Percentiles rank a stretch among this genome's conserved stretches.
Conservation (phyloP, 768 basidiomycete species). For the Leucosporidium yakuticum region DNA sequence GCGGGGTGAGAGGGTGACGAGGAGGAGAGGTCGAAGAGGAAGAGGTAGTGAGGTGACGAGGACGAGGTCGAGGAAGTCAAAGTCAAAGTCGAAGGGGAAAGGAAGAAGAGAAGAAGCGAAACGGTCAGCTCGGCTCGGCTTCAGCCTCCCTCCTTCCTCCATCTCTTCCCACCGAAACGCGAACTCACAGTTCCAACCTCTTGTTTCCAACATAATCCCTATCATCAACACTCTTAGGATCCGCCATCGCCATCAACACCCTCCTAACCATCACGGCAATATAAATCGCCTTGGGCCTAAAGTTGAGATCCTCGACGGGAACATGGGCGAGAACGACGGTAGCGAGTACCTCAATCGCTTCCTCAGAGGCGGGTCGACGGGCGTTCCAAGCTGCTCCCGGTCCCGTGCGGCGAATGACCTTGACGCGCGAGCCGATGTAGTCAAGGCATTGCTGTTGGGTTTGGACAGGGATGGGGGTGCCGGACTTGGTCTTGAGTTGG, state of each 20-base stretch:
- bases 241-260: constrained; percentile 92
- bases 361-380: constrained; percentile 78
- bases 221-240: constrained; percentile 96
- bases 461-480: constrained; percentile 51
- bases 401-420: constrained; percentile 70
- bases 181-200: constrained; percentile 82
- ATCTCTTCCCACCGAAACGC: neutral
- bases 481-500: constrained; percentile 46
- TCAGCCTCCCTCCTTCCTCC: neutral
- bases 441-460: constrained; percentile 91
- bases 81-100: neutral
- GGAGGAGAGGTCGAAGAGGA: too few relatives aligned
- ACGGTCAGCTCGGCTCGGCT: neutral
- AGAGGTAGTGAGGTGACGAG: neutral
- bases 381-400: constrained; percentile 28
- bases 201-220: constrained; percentile 99
- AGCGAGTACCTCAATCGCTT: constrained; percentile 91
- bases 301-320: constrained; percentile 79
- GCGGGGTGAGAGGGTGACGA: too few relatives aligned
- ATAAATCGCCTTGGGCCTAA: constrained; percentile 89
- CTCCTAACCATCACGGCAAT: constrained; percentile 95
- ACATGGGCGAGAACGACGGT: constrained; percentile 97
- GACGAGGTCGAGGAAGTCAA: constrained; percentile 5
- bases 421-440: constrained; percentile 88
- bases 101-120: neutral